Percentiles rank a stretch among this genome's conserved stretches.
phyloP scores from a whole-genome alignment of 768 basidiomycete genomes.

The Suillus ampliporus region DNA sequence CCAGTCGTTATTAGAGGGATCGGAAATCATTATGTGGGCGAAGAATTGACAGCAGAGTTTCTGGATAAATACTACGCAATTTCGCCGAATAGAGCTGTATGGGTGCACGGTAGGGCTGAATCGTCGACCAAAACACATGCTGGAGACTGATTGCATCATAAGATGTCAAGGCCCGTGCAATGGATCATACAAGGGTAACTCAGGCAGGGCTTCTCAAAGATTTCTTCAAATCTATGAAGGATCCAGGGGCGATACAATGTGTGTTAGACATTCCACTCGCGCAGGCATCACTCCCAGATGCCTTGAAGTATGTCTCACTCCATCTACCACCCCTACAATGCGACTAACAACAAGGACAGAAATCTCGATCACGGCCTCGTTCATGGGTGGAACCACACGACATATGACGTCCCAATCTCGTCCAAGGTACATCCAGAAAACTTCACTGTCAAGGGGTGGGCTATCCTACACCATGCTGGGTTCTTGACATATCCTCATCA shows the following conservation, averaged over 20 bases:
- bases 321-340: accelerated
- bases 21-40: not conserved
- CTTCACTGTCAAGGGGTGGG: slow-evolving; percentile 7
- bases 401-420: not conserved
- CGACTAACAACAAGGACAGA: not conserved
- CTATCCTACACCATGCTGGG: slow-evolving; percentile 14
- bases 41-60: not conserved
- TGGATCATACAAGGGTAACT: not conserved
- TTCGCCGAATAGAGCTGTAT: not conserved
- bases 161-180: not conserved
- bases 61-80: not conserved
- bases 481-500: slow-evolving; percentile 17
- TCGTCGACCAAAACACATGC: not conserved
- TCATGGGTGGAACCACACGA: not conserved
- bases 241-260: not conserved
- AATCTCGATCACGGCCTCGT: not conserved
- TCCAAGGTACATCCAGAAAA: not conserved
- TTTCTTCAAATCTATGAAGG: not conserved
- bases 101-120: not conserved
- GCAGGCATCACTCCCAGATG: not conserved
- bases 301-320: not conserved
- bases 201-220: not conserved
- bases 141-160: not conserved
- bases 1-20: not conserved
- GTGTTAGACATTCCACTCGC: not conserved